Evolutionary conservation across 805 yeast genomes (phyloP).

Genomic region (Ogataea degrootiae): DNA sequence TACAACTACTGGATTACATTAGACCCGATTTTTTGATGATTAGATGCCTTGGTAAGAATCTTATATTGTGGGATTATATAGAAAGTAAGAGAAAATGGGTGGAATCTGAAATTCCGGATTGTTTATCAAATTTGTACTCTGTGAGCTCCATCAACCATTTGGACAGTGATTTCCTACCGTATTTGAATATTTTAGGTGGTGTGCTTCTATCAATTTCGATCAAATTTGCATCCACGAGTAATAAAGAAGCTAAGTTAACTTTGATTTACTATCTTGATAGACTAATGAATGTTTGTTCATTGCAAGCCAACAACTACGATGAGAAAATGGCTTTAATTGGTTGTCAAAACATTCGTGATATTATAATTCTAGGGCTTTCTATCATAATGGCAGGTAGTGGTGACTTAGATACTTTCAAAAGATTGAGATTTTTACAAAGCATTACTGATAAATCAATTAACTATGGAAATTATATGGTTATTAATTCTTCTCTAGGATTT

Average conservation of each 20-base stretch:
- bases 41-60: slow-evolving; percentile 55
- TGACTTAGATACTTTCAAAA: slow-evolving; percentile 69
- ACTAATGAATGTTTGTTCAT: slow-evolving; percentile 38
- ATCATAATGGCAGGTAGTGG: slow-evolving; percentile 90
- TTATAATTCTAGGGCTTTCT: slow-evolving; percentile 60
- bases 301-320: slow-evolving; percentile 49
- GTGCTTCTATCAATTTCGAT: slow-evolving; percentile 69
- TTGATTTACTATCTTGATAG: slow-evolving; percentile 52
- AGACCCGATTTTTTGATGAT: slow-evolving; percentile 75
- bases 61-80: slow-evolving; percentile 72
- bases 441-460: slow-evolving; percentile 35
- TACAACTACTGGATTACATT: slow-evolving; percentile 58
- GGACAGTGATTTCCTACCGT: slow-evolving; percentile 58
- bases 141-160: slow-evolving; percentile 28
- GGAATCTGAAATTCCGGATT: slow-evolving; percentile 47
- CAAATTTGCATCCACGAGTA: slow-evolving; percentile 66
- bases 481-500: slow-evolving; percentile 81
- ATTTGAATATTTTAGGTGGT: slow-evolving; percentile 69
- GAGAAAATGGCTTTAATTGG: slow-evolving; percentile 51
- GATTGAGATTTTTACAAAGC: slow-evolving; percentile 68
- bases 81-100: slow-evolving; percentile 51
- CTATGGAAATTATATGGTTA: slow-evolving; percentile 72
- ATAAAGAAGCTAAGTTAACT: slow-evolving; percentile 48
- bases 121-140: slow-evolving; percentile 31
- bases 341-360: slow-evolving; percentile 50